Evolutionary conservation across 1,284 basidiomycete species (phyloP), one percentile per base, ranked within the genome.

Genomic region (Leccinum ponderosum): DNA sequence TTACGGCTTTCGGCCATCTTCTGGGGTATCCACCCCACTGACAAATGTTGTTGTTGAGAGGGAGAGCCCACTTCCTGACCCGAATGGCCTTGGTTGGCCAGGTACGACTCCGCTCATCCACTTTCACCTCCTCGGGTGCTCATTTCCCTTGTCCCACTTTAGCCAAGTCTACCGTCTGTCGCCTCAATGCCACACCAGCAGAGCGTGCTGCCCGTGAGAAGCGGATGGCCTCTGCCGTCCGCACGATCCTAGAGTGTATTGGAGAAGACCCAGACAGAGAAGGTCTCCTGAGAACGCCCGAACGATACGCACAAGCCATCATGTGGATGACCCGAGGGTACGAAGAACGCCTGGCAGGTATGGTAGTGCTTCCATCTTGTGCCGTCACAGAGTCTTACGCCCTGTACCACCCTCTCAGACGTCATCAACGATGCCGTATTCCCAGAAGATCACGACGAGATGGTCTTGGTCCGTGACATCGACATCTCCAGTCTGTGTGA

Each of bases 291-390:
- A 87, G 90, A 66, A 99, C 97, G 1, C 97, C 97, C 14, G 94
- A 97, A 69, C 85, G 97, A 50, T 99, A 98, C 77, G 97, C 96
- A 31, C 93, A 99, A 76, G 96, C 97, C 29, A 81, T 99, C 58
- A 87, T 99, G 81, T 99, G 95, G 95, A 98, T 99, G 96, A 99
- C 97, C 37, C 90, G 92, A 71, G 97, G 97, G 3, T 99, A 99
- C 78, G 97, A 98, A 74, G 96, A 98, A 76, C 86, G 93, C 65
- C 78, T 99, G 65, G 86, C 88, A 77, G 93, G 94, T 94, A 63
- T 61, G 62, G 20, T 48, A 14, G 20, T 48, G 44, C 57, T 61
- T 58, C 33, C 47, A 55, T 67, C 66, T 54, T 60, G 54, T 59
- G 55, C 52, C 63, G 57, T 60, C 61, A 20, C 42, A 44, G 42